Base-by-base conservation (phyloP, 192 early-diverging fungal species). In the Lunasporangiospora selenospora region DNA sequence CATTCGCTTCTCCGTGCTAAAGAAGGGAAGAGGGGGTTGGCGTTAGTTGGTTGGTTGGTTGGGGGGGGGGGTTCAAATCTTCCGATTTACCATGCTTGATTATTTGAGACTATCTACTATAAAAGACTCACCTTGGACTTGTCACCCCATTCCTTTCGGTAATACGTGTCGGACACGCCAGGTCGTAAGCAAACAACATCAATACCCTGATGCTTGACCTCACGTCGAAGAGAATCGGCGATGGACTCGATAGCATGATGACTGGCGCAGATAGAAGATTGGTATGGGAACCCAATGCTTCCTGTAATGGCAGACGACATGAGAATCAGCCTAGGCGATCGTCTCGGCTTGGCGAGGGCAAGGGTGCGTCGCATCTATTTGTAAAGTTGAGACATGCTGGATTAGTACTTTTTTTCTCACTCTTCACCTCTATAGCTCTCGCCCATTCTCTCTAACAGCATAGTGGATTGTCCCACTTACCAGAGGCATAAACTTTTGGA, bases 211-310 rank as follows among this genome's bases (percentile, higher is more conserved):
- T 45, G 58, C n/a, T 54, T 50, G 46, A 84, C 38, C 48, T 85
- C 84, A 15, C 78, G 60, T 37, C 84, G 55, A 23, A 77, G 38
- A 18, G 78, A 52, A 8, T 78, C 78, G 11, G 78, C 58, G 32
- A 85, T 61, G 0, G 80, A 76, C 15, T 76, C 62, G 32, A 81
- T 50, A 6, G 81, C 81, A 45, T 80, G 81, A 39, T 83, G 80
- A 29, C 75, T 80, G 13, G 82, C 76, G 18, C 70, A 67, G 39
- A 81, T 78, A 0, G 62, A 43, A 7, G 76, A 75, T 31, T 62
- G 53, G 32, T 57, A 62, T 10, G 59, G 67, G 40, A 62, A 71
- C n/a, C 67, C 59, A 19, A 71, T 54, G 45, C 55, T 70, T 1
- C 66, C 66, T 42, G 66, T 70, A 26, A 70, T 39, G 2, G 66